Evolutionary conservation across 2,329 filamentous ascomycete species (phyloP).

Genomic region (Helminthosporium solani): DNA sequence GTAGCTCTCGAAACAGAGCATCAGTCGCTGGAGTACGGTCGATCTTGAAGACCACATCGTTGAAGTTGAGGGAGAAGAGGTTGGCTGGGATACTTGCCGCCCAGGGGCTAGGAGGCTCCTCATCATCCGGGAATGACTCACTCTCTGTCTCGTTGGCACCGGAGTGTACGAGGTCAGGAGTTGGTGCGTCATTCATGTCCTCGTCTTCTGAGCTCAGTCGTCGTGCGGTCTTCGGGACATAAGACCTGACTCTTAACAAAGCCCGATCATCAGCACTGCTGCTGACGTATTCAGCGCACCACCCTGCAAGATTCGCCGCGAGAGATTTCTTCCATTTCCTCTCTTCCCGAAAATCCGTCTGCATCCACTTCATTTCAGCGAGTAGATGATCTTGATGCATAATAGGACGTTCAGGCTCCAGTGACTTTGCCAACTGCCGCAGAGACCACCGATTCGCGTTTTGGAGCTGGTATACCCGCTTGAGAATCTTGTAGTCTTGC

Average conservation of each 20-base stretch:
- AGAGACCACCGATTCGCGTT: constrained; percentile 91
- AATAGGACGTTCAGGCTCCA: constrained; percentile 73
- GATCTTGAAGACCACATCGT: constrained; percentile 78
- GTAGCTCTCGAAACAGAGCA: constrained; percentile 75
- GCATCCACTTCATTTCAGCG: constrained; percentile 96
- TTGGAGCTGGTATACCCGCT: constrained; percentile 86
- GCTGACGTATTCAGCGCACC: constrained; percentile 79
- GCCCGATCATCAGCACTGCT: constrained; percentile 64
- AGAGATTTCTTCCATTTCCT: constrained; percentile 87
- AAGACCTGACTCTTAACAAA: constrained; percentile 67
- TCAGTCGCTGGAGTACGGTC: constrained; percentile 73
- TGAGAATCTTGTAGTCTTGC: constrained; percentile 82
- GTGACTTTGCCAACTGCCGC: constrained; percentile 79
- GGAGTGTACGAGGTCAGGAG: constrained; percentile 43
- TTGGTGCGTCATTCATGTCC: constrained; percentile 42
- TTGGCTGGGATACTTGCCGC: constrained; percentile 64
- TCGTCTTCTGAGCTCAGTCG: constrained; percentile 22
- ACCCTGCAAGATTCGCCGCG: constrained; percentile 76
- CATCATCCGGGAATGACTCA: constrained; percentile 41
- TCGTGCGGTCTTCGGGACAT: constrained; percentile 18
- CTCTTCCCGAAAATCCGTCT: constrained; percentile 92
- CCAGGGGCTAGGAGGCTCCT: constrained; percentile 46
- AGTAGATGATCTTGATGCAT: constrained; percentile 85
- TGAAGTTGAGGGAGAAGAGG: constrained; percentile 78
- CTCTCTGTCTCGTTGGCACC: constrained; percentile 42